A percentile compares a stretch with the other conserved stretches of the same genome.
These are phyloP conservation scores for Aspergillus sp. DNA, from an alignment of 2,329 filamentous ascomycete species.

Conservation along the genomic window DNA sequence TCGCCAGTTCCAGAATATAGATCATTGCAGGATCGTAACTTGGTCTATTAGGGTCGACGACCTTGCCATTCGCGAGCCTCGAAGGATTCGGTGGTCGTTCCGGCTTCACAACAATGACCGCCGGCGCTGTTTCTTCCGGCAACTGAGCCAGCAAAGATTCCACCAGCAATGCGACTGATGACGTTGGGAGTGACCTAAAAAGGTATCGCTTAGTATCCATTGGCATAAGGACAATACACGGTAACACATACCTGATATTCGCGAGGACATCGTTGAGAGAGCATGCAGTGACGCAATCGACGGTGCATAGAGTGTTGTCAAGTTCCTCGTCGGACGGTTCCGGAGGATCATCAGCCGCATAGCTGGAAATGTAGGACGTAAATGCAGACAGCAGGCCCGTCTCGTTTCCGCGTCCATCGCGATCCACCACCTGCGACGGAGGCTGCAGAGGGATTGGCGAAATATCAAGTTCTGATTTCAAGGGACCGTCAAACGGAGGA, in stretches of 20 bases:
- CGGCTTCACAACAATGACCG: constrained; percentile 83
- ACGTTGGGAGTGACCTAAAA: constrained; percentile 51
- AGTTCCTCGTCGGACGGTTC: constrained; percentile 96
- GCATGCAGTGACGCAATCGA: constrained; percentile 89
- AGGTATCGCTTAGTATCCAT: constrained; percentile 7
- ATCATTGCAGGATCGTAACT: constrained; percentile 78
- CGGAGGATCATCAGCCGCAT: constrained; percentile 92
- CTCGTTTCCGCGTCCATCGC: constrained; percentile 67
- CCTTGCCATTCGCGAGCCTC: constrained; percentile 51
- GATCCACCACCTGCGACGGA: constrained; percentile 86
- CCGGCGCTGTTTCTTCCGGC: constrained; percentile 72
- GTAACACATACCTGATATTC: constrained; percentile 61
- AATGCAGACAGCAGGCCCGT: constrained; percentile 86
- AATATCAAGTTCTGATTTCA: constrained; percentile 59
- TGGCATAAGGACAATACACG: neutral
- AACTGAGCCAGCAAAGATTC: constrained; percentile 68
- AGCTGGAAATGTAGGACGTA: constrained; percentile 95
- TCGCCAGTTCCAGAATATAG: constrained; percentile 86
- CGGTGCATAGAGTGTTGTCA: constrained; percentile 86
- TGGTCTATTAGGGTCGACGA: constrained; percentile 44
- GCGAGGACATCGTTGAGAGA: constrained; percentile 71
- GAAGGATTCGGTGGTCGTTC: constrained; percentile 59
- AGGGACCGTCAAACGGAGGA: constrained; percentile 63
- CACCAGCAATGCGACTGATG: constrained; percentile 54
- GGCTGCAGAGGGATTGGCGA: constrained; percentile 79